Evolutionary conservation across 2,329 filamentous ascomycete species (phyloP).

Genomic region (Aspergillus sclerotialis): DNA sequence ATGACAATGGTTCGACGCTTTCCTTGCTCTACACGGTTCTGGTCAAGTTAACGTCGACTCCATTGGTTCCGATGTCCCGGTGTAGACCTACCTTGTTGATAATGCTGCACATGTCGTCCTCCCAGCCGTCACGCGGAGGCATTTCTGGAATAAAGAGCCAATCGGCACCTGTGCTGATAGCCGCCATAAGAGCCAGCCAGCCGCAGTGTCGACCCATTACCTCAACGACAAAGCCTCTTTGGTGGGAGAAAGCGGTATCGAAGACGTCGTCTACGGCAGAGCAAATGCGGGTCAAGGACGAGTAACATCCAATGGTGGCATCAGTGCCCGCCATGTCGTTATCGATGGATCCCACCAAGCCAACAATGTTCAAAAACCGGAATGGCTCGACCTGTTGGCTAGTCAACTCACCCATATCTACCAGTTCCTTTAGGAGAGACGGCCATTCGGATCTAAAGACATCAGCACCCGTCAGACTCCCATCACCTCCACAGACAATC

Average conservation of each 20-base stretch:
- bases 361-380: constrained; percentile 88
- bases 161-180: constrained; percentile 89
- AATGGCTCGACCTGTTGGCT: constrained; percentile 66
- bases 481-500: constrained; percentile 95
- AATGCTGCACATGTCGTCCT: constrained; percentile 75
- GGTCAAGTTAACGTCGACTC: constrained; percentile 4
- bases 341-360: constrained; percentile 93
- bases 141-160: constrained; percentile 97
- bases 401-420: constrained; percentile 64
- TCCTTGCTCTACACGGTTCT: constrained; percentile 73
- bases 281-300: constrained; percentile 85
- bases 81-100: constrained; percentile 56
- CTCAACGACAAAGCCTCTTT: constrained; percentile 92
- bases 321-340: constrained; percentile 97
- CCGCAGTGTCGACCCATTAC: constrained; percentile 98
- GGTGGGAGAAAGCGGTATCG: constrained; percentile 93
- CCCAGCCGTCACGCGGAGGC: constrained; percentile 80
- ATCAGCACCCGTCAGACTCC: constrained; percentile 91
- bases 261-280: constrained; percentile 89
- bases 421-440: constrained; percentile 75
- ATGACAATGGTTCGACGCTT: constrained; percentile 99
- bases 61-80: background rate
- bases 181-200: constrained; percentile 94
- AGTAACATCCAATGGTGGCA: constrained; percentile 95
- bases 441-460: constrained; percentile 91